Base-by-base conservation (phyloP, 2,329 filamentous ascomycete species). In the Macrophomina pseudophaseolina region DNA sequence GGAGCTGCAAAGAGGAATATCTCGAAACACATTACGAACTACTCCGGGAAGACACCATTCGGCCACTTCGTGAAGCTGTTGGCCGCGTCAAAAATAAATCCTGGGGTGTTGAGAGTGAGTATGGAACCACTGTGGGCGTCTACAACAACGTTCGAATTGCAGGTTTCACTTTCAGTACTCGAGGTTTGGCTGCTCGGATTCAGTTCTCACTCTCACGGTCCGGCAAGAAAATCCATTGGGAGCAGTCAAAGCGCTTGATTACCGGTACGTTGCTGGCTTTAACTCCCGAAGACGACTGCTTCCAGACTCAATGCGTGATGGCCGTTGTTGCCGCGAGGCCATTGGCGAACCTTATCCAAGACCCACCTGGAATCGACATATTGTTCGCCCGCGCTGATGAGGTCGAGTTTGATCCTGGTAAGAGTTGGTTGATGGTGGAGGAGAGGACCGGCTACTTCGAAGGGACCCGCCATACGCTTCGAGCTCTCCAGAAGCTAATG, bases 351-450 rank as follows among this genome's bases (percentile, higher is more conserved):
- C 78, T 96, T 0, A 84, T 90, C 46, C 82, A 87, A 38, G 86
- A 87, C 51, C 89, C 91, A 0, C 90, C 91, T 0, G 85, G 89
- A 40, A 85, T 97, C 16, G 92, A 97, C 70, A 80, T 97, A 0
- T 90, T 90, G 72, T 94, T 93, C 80, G 85, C 86, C 0, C 77
- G 84, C 7, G 72, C 82, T 0, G 80, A 86, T 2, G 86, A 93
- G 30, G 80, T 88, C 0, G 81, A 87, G 23, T 82, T 96, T 58
- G 90, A 97, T 72, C 88, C 92, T 0, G 84, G 85, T 16, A 77
- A 85, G 40, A 88, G 91, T 71, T 89, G 89, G 76, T 78, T 94
- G 11, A 97, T 97, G 91, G 80, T 97, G 0, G 92, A 97, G 73
- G 85, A 90, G 1, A 85, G 89, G 3, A 77, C 78, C 0, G 89